These are phyloP conservation scores for Cryphonectria carpinicola DNA, from an alignment of 2,329 filamentous ascomycete species.

Conservation along the genomic window DNA sequence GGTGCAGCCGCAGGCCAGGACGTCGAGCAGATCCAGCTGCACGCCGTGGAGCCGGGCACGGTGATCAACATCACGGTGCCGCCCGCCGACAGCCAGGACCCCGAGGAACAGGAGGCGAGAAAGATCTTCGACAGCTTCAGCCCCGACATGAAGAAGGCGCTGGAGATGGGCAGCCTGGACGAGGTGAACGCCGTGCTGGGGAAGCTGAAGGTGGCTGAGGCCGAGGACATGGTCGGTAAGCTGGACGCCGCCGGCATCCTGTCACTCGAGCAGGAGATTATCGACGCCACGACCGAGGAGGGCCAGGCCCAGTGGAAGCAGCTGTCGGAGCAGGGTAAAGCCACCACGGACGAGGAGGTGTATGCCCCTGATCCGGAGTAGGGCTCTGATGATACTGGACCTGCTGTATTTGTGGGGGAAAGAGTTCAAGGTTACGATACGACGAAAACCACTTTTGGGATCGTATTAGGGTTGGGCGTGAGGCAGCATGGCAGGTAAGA, in stretches of 20 bases:
- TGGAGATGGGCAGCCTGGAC: constrained; percentile 88
- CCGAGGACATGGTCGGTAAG: constrained; percentile 78
- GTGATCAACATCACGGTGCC: constrained; percentile 89
- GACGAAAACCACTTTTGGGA: not conserved
- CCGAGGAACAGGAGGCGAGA: constrained; percentile 65
- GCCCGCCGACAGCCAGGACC: constrained; percentile 67
- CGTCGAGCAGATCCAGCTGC: constrained; percentile 95
- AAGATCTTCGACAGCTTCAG: constrained; percentile 83
- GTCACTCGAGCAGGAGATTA: constrained; percentile 89
- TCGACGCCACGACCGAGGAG: constrained; percentile 91
- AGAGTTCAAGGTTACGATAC: not conserved
- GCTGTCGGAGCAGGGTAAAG: constrained; percentile 55
- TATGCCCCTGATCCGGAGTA: constrained; percentile 30
- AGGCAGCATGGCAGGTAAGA: not conserved
- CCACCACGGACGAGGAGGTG: constrained; percentile 27
- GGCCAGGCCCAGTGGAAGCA: constrained; percentile 78
- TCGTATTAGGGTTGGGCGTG: not conserved
- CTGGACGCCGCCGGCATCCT: constrained; percentile 83
- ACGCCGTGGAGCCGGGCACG: constrained; percentile 91
- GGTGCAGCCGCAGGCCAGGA: constrained; percentile 53
- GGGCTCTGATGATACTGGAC: not conserved
- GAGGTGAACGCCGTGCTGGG: constrained; percentile 85
- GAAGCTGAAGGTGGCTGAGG: constrained; percentile 82
- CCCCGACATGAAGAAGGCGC: constrained; percentile 77
- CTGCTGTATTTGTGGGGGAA: too few species aligned